These are phyloP conservation scores for Quercus dentata DNA, from an alignment of 306 rosid species.

Conservation along the genomic window DNA sequence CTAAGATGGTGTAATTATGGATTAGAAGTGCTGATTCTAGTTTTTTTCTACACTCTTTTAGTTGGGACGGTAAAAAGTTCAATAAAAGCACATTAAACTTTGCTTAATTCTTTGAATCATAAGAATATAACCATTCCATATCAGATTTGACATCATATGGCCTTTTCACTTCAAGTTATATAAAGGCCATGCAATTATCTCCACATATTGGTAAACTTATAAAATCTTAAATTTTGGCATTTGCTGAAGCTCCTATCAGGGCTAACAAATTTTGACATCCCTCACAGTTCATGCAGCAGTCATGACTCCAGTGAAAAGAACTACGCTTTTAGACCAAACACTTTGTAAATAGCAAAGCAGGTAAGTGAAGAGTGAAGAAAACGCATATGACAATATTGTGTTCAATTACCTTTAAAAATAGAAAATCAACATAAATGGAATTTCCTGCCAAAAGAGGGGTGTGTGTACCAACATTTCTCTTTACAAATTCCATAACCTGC, in stretches of 20 bases:
- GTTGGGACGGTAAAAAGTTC: neutral
- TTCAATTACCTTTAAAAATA: constrained; percentile 69
- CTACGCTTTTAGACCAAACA: neutral
- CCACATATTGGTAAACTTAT: neutral
- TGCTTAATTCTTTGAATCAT: neutral
- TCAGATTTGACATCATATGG: neutral
- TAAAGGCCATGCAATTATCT: neutral
- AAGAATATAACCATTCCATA: neutral
- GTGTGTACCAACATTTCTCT: constrained; percentile 52
- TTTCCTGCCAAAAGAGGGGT: constrained; percentile 87
- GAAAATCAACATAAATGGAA: constrained; percentile 77
- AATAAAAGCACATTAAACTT: neutral
- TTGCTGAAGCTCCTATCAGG: neutral
- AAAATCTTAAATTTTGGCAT: neutral
- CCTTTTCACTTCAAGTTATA: neutral
- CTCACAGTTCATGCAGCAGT: neutral
- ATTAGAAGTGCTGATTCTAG: neutral
- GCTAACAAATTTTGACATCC: neutral
- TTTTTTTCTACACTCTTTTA: neutral
- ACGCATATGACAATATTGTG: neutral
- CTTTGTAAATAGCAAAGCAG: neutral
- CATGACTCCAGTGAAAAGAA: neutral
- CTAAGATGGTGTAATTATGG: neutral
- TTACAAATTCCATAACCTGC: constrained; percentile 91
- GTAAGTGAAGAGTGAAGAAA: neutral